These are phyloP conservation scores for Blastomyces parvus DNA, from an alignment of 2,329 filamentous ascomycete species.

Conservation along the genomic window DNA sequence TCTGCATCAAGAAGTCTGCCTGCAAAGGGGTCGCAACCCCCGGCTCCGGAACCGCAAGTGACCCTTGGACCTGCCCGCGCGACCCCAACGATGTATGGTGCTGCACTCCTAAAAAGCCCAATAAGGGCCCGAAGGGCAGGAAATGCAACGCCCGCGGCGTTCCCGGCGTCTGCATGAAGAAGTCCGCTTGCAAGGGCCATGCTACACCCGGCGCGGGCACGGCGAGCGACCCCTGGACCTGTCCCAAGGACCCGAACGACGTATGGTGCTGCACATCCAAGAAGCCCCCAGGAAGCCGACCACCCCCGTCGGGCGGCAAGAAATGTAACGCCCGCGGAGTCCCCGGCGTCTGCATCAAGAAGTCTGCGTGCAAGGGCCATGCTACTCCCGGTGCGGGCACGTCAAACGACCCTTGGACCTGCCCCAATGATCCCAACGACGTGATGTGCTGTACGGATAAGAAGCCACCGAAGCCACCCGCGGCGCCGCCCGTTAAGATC, in stretches of 20 bases:
- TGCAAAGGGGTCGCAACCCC: neutral
- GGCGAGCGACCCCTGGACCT: neutral
- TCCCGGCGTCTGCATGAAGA: neutral
- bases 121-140: neutral
- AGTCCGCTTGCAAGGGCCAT: neutral
- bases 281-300: neutral
- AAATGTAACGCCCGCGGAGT: neutral
- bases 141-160: neutral
- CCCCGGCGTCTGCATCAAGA: neutral
- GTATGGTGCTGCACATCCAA: constrained; percentile 2
- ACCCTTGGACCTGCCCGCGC: neutral
- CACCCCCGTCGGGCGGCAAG: neutral
- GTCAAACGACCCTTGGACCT: neutral
- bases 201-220: neutral
- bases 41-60: neutral
- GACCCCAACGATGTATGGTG: constrained; percentile 1
- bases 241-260: neutral
- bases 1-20: constrained; percentile 1
- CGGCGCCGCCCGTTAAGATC: neutral
- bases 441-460: constrained; percentile 3
- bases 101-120: too few relatives aligned
- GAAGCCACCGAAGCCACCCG: neutral
- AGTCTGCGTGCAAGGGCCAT: neutral
- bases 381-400: constrained; percentile 1
- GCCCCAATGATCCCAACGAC: neutral